Conservation (phyloP, 2,329 filamentous ascomycete species). For the Xylaria digitata region DNA sequence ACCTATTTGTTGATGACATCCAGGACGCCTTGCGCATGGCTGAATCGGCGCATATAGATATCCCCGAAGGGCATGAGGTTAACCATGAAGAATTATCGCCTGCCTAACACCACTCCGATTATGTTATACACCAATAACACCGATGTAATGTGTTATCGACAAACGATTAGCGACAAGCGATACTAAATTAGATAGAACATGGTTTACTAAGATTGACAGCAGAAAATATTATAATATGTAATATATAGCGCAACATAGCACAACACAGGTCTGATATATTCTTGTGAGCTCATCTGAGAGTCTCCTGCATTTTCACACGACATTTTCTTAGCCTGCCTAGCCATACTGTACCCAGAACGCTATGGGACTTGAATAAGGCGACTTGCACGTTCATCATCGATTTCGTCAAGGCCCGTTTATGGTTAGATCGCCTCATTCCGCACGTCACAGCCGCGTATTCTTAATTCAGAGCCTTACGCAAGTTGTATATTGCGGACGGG, state of each 20-base stretch:
- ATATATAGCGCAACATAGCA: background rate
- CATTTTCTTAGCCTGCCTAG: no score
- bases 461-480: no score
- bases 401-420: no score
- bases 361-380: no score
- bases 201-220: background rate
- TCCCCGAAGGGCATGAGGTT: slow-evolving; percentile 25
- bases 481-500: no score
- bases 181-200: background rate
- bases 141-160: background rate
- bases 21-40: slow-evolving; percentile 85
- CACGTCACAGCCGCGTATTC: no score
- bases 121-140: slow-evolving; percentile 26
- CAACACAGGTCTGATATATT: background rate
- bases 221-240: background rate
- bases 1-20: slow-evolving; percentile 84
- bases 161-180: slow-evolving; percentile 1
- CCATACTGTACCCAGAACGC: no score
- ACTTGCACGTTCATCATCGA: no score
- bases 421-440: no score
- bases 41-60: slow-evolving; percentile 69
- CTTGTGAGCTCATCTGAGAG: no score
- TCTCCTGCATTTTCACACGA: no score
- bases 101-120: slow-evolving; percentile 14
- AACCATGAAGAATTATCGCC: slow-evolving; percentile 2